A percentile compares a stretch with the other conserved stretches of the same genome.
Conservation (phyloP, 345 rosid genomes). For the Pugionium dolabratum region DNA sequence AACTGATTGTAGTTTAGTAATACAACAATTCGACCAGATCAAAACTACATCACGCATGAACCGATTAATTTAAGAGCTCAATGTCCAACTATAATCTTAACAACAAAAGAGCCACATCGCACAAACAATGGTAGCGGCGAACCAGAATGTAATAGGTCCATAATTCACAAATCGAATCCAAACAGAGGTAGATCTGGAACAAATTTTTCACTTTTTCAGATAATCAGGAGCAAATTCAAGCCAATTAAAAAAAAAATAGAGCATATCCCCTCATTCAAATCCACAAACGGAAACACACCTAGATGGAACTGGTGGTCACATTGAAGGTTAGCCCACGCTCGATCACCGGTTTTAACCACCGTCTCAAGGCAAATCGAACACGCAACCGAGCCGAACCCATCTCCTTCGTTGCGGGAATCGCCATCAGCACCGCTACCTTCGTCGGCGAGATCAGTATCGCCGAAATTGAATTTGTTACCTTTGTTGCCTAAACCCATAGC, state of each 20-base stretch:
- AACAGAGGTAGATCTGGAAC: slow-evolving; percentile 22
- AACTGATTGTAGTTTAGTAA: background rate
- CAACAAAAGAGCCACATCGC: background rate
- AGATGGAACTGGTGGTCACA: slow-evolving; percentile 93
- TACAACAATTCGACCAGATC: slow-evolving; percentile 11
- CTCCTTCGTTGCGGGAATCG: slow-evolving; percentile 47
- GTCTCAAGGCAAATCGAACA: slow-evolving; percentile 96
- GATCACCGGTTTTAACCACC: slow-evolving; percentile 75
- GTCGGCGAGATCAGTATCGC: slow-evolving; percentile 49
- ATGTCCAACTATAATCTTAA: background rate
- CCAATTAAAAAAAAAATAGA: background rate
- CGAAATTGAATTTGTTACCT: slow-evolving; percentile 41
- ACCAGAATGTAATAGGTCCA: slow-evolving; percentile 22
- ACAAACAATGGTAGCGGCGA: background rate
- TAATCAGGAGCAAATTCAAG: slow-evolving; percentile 3
- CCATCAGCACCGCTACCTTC: slow-evolving; percentile 56
- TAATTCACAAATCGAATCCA: slow-evolving; percentile 12
- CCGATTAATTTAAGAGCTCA: slow-evolving; percentile 18
- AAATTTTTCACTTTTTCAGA: background rate
- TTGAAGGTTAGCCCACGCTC: slow-evolving; percentile 97
- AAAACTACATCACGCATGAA: slow-evolving; percentile 22
- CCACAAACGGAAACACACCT: slow-evolving; percentile 45
- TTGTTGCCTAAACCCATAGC: slow-evolving; percentile 76
- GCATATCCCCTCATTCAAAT: slow-evolving; percentile 25
- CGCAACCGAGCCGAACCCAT: slow-evolving; percentile 59